Evolutionary conservation across 169 alveolate species (phyloP).

Genomic region (Cryptosporidium sp.): DNA sequence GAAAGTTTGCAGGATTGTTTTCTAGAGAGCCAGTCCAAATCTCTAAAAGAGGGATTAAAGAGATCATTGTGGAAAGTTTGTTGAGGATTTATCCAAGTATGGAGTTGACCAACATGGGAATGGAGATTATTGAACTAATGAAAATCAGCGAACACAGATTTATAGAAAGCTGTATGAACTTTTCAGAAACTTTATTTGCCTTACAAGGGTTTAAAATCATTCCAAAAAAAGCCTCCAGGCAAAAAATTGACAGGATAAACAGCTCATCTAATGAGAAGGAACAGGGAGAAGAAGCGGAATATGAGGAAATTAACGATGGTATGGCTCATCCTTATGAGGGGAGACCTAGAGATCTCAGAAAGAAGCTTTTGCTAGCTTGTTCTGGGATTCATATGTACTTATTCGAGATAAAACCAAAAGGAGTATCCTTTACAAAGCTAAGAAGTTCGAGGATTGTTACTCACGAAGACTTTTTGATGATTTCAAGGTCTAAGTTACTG

Average conservation of each 20-base stretch:
- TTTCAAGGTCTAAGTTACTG: constrained; percentile 2
- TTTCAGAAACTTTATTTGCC: constrained; percentile 25
- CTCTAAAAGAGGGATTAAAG: not conserved
- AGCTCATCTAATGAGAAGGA: not conserved
- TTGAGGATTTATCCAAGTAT: not conserved
- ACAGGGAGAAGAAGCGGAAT: not conserved
- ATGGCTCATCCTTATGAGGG: not conserved
- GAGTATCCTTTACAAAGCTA: constrained; percentile 12
- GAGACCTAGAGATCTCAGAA: not conserved
- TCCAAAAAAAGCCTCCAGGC: not conserved
- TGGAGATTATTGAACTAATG: not conserved
- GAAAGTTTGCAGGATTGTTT: not conserved
- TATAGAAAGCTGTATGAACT: constrained; percentile 53
- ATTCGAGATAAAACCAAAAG: constrained; percentile 7
- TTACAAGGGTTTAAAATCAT: constrained; percentile 2
- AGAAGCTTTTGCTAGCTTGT: constrained; percentile 23
- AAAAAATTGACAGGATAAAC: not conserved
- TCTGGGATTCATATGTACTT: constrained; percentile 32
- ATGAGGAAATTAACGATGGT: not conserved
- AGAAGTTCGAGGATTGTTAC: not conserved
- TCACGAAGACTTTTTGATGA: not conserved
- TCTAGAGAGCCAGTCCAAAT: not conserved
- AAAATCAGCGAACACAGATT: constrained; percentile 10
- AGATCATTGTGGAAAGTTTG: not conserved
- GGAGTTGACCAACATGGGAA: not conserved